Base-by-base conservation (phyloP, 352 stramenopile genomes). In the Phytophthora ramorum region DNA sequence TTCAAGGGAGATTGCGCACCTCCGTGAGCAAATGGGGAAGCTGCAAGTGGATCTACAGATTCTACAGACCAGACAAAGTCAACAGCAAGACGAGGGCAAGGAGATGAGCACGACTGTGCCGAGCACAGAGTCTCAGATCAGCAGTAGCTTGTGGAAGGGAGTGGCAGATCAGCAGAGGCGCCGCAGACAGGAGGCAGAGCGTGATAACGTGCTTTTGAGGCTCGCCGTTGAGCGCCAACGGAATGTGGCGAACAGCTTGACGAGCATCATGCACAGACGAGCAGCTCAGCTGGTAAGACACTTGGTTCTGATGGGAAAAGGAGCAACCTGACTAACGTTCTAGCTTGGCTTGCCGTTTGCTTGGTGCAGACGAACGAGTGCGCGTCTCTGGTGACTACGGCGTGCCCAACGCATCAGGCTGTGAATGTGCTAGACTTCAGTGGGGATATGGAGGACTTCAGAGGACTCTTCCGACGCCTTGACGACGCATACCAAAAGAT, bases 141-240 rank as follows among this genome's bases (percentile, higher is more conserved):
- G 48, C 10, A 34, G 43, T 3, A 34, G 7, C 28, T 50, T 76
- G 20, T 79, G 71, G 71, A 51, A 66, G 22, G 62, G 50, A 14
- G n/a, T 79, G 14, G 66, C 71, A 17, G 22, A 60, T 2, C 64
- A 71, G 4, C 69, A 76, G 43, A 48, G 43, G 20, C 40, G 38
- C 17, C 50, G 57, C 9, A 57, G 57, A 3, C 16, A 56, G 19
- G 50, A 60, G 30, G 57, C 65, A 28, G 69, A 81, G 37, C 62
- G 58, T 2, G 69, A 78, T 26, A 78, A 78, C 41, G 45, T 74
- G n/a, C 66, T 69, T 3, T 40, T 81, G 17, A 71, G 55, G 34
- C 58, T 69, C 7, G 45, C 79, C 43, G 54, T 86, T 7, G 72
- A 84, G 52, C 66, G 73, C 5, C 76, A 88, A 49, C 54, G 76